Evolutionary conservation across 2,329 filamentous ascomycete genomes (phyloP), one percentile per base, ranked within the genome.

Genomic region (Cucurbitaria berberidis): DNA sequence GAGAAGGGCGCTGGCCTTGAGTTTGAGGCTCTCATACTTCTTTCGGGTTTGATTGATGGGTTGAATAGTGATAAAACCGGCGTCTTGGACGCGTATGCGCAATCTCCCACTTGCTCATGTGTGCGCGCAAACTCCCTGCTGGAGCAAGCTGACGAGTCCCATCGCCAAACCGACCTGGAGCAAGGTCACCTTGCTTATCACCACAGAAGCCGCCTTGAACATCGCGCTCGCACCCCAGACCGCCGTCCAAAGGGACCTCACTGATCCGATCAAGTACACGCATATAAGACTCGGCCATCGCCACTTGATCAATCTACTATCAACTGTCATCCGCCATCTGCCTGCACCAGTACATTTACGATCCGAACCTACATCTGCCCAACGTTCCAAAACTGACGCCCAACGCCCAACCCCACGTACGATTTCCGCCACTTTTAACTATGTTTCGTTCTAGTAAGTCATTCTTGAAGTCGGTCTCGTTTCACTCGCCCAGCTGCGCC

Each of bases 381-480:
- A 42, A 32, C 40, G 15, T 21, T 19, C n/a, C 24, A 29, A 22
- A 32, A 26, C 26, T 24, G 19, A 34, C 39, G 26, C 27, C 27
- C 35, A 32, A 43, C 15, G 9, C 18, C 18, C 43, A 27, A 43
- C 36, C n/a, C 21, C 10, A 38, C 34, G 18, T 26, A 48, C 39
- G 22, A 44, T 34, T 27, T 9, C 26, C 29, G 18, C 38, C 39
- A 43, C 29, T 16, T 36, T 34, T 13, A 9, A 43, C 32, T 11
- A 59, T 59, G 56, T 53, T 46, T 48, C 40, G 21, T 26, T 53
- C 13, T 19, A 38, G 56, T 59, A 53, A 45, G 56, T 41, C 26
- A 16, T 3, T n/a, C 24, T 29, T n/a, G 29, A 11, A 36, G 3
- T 30, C 29, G n/a, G 16, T 35, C 41, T 8, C 41, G 35, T 38